phyloP scores from a whole-genome alignment of 495 filamentous ascomycete genomes.

The Aspergillus baeticus region DNA sequence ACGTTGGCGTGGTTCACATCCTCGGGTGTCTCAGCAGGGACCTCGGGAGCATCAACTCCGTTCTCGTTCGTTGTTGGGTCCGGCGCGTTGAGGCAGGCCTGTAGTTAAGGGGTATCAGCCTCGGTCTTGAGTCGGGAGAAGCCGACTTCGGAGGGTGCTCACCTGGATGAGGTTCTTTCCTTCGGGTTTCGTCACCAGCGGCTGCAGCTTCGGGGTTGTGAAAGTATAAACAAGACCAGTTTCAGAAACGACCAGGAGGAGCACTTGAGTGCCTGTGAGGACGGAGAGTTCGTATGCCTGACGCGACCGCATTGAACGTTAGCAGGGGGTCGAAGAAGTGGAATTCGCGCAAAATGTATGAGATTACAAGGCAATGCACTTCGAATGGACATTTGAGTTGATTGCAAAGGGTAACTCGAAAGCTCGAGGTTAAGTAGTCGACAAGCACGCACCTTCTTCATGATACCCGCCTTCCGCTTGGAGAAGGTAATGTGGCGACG shows the following conservation, averaged over 20 bases:
- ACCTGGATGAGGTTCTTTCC: conserved; percentile 99
- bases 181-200: conserved; percentile 97
- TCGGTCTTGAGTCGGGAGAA: not conserved
- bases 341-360: not conserved
- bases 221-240: conserved; percentile 99
- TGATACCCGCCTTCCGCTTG: conserved; percentile 99
- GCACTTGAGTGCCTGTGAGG: conserved; percentile 95
- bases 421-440: conserved; percentile 6
- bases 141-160: conserved; percentile 22
- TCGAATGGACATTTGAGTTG: not conserved
- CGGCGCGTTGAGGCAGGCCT: conserved; percentile 97
- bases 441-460: conserved; percentile 89
- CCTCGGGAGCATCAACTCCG: conserved; percentile 70
- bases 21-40: conserved; percentile 56
- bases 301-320: conserved; percentile 24
- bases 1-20: conserved; percentile 54
- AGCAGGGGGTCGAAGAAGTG: not conserved
- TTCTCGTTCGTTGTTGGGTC: conserved; percentile 91
- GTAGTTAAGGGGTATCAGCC: conserved; percentile 7
- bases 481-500: conserved; percentile 99
- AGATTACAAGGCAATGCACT: not conserved
- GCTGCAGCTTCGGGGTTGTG: conserved; percentile 98
- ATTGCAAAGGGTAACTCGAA: conserved; percentile 7
- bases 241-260: conserved; percentile 96
- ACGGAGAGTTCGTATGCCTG: conserved; percentile 98